phyloP scores from a whole-genome alignment of 1,284 basidiomycete species.

The Phylloporus gajari region DNA sequence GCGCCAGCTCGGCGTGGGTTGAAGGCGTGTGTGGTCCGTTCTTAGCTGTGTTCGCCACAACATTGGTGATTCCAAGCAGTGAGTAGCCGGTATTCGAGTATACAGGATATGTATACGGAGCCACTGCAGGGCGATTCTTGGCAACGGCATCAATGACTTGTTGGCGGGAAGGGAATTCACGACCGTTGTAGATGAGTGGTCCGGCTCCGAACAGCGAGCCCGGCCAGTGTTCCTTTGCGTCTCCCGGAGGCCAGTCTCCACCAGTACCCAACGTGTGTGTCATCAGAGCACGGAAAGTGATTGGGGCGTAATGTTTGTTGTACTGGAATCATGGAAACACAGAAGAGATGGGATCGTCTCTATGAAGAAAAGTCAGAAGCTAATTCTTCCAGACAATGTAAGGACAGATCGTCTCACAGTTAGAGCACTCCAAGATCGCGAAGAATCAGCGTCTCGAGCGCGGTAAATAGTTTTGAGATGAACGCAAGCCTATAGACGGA shows the following conservation, averaged over 20 bases:
- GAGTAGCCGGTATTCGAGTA: conserved; percentile 62
- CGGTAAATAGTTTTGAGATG: conserved; percentile 60
- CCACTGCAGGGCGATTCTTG: conserved; percentile 49
- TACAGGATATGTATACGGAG: conserved; percentile 55
- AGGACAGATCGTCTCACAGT: conserved; percentile 51
- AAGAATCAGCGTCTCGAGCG: conserved; percentile 57
- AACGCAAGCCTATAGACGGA: conserved; percentile 61
- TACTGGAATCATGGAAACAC: conserved; percentile 35
- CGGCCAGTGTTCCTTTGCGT: conserved; percentile 53
- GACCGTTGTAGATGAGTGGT: conserved; percentile 41
- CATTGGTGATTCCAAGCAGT: conserved; percentile 54
- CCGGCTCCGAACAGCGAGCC: conserved; percentile 38
- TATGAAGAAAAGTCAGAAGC: conserved; percentile 3
- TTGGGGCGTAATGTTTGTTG: conserved; percentile 41
- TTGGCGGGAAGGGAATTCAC: conserved; percentile 43
- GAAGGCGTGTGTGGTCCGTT: conserved; percentile 40
- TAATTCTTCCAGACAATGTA: too few relatives aligned
- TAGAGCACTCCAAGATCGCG: conserved; percentile 54
- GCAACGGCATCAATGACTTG: conserved; percentile 49
- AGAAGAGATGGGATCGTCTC: conserved; percentile 36
- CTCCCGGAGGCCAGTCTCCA: conserved; percentile 55
- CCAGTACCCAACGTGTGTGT: conserved; percentile 61
- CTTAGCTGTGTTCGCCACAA: conserved; percentile 51
- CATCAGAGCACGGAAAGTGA: conserved; percentile 58
- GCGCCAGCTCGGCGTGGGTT: conserved; percentile 53